Evolutionary conservation across 805 yeast species (phyloP).

Genomic region (Candida ulmi): DNA sequence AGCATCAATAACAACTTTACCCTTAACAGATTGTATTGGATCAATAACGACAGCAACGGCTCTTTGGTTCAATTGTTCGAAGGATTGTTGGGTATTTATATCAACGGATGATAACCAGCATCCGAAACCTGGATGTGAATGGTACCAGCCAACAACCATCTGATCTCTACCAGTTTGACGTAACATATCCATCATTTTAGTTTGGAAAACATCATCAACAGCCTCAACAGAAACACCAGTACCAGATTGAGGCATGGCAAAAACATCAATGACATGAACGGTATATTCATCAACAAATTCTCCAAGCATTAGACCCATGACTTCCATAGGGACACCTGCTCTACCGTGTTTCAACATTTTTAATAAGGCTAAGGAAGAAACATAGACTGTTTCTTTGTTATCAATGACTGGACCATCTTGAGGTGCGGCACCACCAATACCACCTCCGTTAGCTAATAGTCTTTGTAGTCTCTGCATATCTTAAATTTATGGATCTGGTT

Average conservation of each 20-base stretch:
- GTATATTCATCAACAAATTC: constrained; percentile 97
- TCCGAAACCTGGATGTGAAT: constrained; percentile 99
- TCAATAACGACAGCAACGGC: constrained; percentile 98
- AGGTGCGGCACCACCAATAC: constrained; percentile 40
- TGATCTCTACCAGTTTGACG: constrained; percentile 99
- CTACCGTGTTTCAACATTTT: constrained; percentile 98
- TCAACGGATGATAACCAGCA: constrained; percentile 98
- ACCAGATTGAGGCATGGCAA: constrained; percentile 99
- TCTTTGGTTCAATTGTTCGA: constrained; percentile 90
- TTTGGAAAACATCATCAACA: constrained; percentile 97
- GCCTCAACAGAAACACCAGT: constrained; percentile 99
- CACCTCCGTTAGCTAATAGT: constrained; percentile 34
- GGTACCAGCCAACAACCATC: constrained; percentile 99
- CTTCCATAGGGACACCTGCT: constrained; percentile 84
- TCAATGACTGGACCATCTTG: constrained; percentile 83
- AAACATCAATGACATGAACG: constrained; percentile 94
- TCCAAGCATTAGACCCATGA: constrained; percentile 98
- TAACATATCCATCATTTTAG: constrained; percentile 99
- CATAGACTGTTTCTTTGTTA: constrained; percentile 93
- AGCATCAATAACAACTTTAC: constrained; percentile 98
- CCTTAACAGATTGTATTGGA: constrained; percentile 97
- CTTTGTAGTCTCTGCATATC: constrained; percentile 39
- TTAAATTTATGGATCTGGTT: neutral
- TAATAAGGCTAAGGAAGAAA: constrained; percentile 88
- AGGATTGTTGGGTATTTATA: constrained; percentile 95